Evolutionary conservation across 2,329 filamentous ascomycete species (phyloP).

Genomic region (Capronia americana): DNA sequence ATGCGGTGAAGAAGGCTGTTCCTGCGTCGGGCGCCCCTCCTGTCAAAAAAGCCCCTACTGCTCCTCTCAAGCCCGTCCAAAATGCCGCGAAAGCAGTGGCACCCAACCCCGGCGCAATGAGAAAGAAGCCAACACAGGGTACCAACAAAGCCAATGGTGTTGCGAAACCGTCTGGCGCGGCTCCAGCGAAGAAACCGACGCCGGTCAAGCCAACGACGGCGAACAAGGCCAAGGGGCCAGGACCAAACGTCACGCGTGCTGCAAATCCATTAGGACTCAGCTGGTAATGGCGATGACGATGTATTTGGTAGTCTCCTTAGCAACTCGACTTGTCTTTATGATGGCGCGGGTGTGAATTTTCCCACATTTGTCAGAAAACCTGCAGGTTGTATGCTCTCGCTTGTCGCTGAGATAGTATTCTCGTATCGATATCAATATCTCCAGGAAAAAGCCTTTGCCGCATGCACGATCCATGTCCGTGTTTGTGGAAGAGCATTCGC

Average conservation of each 20-base stretch:
- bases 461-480: too few species aligned
- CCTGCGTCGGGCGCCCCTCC: conserved; percentile 17
- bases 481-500: background rate
- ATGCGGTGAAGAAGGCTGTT: conserved; percentile 19
- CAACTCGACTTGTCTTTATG: background rate
- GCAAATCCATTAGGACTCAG: conserved; percentile 36
- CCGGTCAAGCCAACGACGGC: conserved; percentile 15
- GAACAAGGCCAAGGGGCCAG: conserved; percentile 1
- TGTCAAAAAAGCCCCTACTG: conserved; percentile 26
- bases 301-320: background rate
- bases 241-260: conserved; percentile 18
- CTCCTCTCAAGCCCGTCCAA: conserved; percentile 19
- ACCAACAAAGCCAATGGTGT: conserved; percentile 7
- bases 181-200: conserved; percentile 21
- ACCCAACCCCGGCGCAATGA: conserved; percentile 35
- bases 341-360: background rate
- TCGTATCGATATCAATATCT: background rate
- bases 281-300: conserved; percentile 11
- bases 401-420: background rate
- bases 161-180: conserved; percentile 1
- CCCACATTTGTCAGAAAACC: conserved; percentile 11
- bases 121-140: conserved; percentile 24
- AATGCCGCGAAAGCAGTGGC: conserved; percentile 15
- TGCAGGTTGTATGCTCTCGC: background rate
- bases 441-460: background rate